Conservation (phyloP, 768 basidiomycete genomes). For the Suillus fuscotomentosus region DNA sequence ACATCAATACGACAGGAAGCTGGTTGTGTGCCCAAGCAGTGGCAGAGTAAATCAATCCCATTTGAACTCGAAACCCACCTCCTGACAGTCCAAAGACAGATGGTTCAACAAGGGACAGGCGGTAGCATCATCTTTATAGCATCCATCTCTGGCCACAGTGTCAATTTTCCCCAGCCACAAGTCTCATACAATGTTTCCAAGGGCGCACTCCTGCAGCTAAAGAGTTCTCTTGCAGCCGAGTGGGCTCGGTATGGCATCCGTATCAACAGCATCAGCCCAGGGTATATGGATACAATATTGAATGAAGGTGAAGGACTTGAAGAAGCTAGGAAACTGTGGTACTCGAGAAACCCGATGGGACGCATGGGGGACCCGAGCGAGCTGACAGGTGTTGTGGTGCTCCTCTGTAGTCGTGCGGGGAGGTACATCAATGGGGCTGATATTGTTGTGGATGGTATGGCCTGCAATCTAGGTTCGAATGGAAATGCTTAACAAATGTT, state of each 20-base stretch:
- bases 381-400: constrained; percentile 36
- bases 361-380: constrained; percentile 43
- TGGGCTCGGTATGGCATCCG: constrained; percentile 41
- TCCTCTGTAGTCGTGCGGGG: constrained; percentile 42
- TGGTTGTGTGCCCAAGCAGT: constrained; percentile 45
- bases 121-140: constrained; percentile 43
- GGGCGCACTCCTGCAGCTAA: constrained; percentile 38
- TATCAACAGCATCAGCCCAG: constrained; percentile 43
- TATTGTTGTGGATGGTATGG: constrained; percentile 41
- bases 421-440: constrained; percentile 43
- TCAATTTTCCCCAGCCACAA: constrained; percentile 43
- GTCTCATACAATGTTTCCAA: constrained; percentile 44
- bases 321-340: constrained; percentile 35
- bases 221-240: constrained; percentile 39
- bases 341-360: constrained; percentile 40
- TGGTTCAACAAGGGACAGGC: constrained; percentile 40
- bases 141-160: constrained; percentile 41
- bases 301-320: constrained; percentile 35
- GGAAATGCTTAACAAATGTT: neutral
- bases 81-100: constrained; percentile 28
- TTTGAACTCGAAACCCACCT: neutral
- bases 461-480: neutral
- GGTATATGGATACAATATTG: constrained; percentile 43
- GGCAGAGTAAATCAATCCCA: constrained; percentile 28
- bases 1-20: constrained; percentile 44